Conservation (phyloP, 805 yeast species). For the Saccharomycopsis microspora region DNA sequence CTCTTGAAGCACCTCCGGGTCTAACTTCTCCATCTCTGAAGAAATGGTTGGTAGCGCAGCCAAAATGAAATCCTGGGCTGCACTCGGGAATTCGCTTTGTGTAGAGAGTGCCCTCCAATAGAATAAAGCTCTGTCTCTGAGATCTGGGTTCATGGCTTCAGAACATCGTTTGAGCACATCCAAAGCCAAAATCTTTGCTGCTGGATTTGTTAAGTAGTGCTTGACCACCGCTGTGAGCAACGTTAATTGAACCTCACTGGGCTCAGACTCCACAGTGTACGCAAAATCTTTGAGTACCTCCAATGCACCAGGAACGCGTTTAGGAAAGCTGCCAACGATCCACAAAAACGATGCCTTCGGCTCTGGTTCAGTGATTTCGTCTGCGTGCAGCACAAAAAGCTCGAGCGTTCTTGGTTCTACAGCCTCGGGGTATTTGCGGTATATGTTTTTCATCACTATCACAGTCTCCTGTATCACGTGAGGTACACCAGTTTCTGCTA, state of each 20-base stretch:
- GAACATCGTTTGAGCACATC: slow-evolving; percentile 55
- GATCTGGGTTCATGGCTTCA: slow-evolving; percentile 76
- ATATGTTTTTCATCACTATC: slow-evolving; percentile 62
- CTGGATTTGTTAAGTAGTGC: slow-evolving; percentile 47
- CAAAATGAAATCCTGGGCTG: slow-evolving; percentile 43
- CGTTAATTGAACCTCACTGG: slow-evolving; percentile 63
- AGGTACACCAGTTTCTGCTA: slow-evolving; percentile 54
- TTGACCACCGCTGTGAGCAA: slow-evolving; percentile 67
- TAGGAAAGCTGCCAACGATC: slow-evolving; percentile 70
- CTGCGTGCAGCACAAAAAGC: slow-evolving; percentile 23
- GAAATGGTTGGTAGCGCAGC: slow-evolving; percentile 53
- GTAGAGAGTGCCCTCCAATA: slow-evolving; percentile 73
- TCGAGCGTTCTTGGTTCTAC: slow-evolving; percentile 1
- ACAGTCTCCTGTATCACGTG: slow-evolving; percentile 74
- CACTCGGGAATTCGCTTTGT: slow-evolving; percentile 28
- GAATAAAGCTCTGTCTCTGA: slow-evolving; percentile 74
- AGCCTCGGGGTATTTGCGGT: slow-evolving; percentile 61
- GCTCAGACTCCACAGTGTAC: slow-evolving; percentile 44
- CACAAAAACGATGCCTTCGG: slow-evolving; percentile 71
- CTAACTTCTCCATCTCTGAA: slow-evolving; percentile 57
- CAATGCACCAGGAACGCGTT: slow-evolving; percentile 28
- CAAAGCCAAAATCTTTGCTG: slow-evolving; percentile 47
- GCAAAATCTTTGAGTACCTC: slow-evolving; percentile 26
- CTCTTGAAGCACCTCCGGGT: slow-evolving; percentile 64
- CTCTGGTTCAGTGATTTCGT: slow-evolving; percentile 61